Conservation (phyloP, 2,329 filamentous ascomycete genomes). For the Curvularia verruculosa region DNA sequence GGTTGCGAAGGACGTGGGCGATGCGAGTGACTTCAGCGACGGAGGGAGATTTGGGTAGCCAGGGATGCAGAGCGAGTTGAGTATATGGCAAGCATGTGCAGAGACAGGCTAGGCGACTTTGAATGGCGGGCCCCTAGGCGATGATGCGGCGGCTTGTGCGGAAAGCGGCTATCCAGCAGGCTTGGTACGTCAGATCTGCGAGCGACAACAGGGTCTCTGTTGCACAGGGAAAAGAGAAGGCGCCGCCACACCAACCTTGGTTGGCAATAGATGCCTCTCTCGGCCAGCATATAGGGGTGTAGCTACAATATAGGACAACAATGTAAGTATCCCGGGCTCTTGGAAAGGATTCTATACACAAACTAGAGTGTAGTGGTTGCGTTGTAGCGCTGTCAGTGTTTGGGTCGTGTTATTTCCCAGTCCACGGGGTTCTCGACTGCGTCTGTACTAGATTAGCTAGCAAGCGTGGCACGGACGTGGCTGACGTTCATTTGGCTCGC, state of each 20-base stretch:
- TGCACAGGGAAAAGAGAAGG: not conserved
- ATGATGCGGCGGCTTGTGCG: constrained; percentile 2
- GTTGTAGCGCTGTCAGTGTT: too few species aligned
- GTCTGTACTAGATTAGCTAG: constrained; percentile 6
- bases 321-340: too few species aligned
- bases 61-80: not conserved
- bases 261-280: too few species aligned
- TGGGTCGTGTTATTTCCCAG: too few species aligned
- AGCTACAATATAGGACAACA: too few species aligned
- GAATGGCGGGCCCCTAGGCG: constrained; percentile 9
- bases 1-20: constrained; percentile 3
- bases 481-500: constrained; percentile 17
- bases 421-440: too few species aligned
- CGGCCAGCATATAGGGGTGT: too few species aligned
- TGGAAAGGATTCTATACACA: too few species aligned
- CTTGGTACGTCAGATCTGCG: constrained; percentile 21
- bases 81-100: constrained; percentile 21
- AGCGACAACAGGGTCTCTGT: constrained; percentile 15
- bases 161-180: constrained; percentile 23
- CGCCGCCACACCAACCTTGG: too few species aligned
- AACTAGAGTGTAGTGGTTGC: too few species aligned
- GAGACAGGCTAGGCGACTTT: constrained; percentile 4
- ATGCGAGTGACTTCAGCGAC: not conserved
- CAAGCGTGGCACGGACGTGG: constrained; percentile 18
- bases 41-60: too few species aligned